Conservation (phyloP, 331 rosid genomes). For the Saraca asoca region DNA sequence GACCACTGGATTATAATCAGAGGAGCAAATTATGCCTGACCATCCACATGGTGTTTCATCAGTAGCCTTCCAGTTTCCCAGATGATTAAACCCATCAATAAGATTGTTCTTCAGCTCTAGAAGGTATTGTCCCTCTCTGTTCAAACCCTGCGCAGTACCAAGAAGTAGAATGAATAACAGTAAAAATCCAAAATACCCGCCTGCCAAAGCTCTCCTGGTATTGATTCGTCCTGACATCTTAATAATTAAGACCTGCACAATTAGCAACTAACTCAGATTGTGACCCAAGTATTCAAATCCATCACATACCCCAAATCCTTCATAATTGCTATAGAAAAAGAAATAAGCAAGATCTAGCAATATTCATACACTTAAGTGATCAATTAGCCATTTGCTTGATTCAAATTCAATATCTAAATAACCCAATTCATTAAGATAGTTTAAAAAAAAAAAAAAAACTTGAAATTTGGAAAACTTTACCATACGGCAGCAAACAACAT, state of each 20-base stretch:
- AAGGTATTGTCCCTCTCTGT: slow-evolving; percentile 69
- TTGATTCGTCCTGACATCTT: slow-evolving; percentile 57
- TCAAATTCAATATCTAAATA: slow-evolving; percentile 2
- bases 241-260: slow-evolving; percentile 51
- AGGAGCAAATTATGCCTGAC: slow-evolving; percentile 68
- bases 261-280: slow-evolving; percentile 30
- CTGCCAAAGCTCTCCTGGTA: slow-evolving; percentile 41
- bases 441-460: no score
- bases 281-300: slow-evolving; percentile 10
- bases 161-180: slow-evolving; percentile 45
- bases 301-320: slow-evolving; percentile 17
- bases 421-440: neutral
- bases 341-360: neutral
- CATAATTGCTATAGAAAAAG: neutral
- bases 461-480: slow-evolving; percentile 5
- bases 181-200: slow-evolving; percentile 48
- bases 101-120: slow-evolving; percentile 64
- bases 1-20: slow-evolving; percentile 49
- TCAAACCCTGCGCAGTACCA: slow-evolving; percentile 65
- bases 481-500: slow-evolving; percentile 2
- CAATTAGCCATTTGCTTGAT: neutral
- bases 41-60: slow-evolving; percentile 84
- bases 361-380: neutral
- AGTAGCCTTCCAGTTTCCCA: slow-evolving; percentile 62
- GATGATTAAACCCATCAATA: slow-evolving; percentile 39